Evolutionary conservation across 1,284 basidiomycete species (phyloP), one percentile per base, ranked within the genome.

Genomic region (Tetrapyrgos nigripes): DNA sequence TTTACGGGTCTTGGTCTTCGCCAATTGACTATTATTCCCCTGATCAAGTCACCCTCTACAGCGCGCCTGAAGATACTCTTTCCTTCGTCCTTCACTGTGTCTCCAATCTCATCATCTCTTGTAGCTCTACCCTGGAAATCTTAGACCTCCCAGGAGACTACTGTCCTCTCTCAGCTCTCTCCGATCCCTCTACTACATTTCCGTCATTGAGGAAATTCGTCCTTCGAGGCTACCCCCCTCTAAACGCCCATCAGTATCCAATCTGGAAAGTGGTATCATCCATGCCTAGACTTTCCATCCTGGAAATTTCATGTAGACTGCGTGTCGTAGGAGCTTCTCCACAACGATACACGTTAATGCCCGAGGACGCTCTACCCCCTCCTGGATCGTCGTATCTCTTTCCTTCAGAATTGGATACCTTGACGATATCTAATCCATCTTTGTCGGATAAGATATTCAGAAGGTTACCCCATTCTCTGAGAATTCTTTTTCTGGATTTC

Each of bases 111-210:
- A n/a, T 59, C 21, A 37, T 50, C 26, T 53, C 53, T n/a, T 55
- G 53, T 31, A 43, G 53, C 26, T 28, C 47, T 19, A 55, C 53
- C 13, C 35, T 59, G 21, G 44, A 55, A 27, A 17, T 47, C 23
- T 29, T 59, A 23, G 58, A 59, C 14, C 26, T 59, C n/a, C 58
- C 58, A 47, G 58, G 58, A 14, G 53, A 59, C 19, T 55, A 59
- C 27, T 55, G 49, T 35, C 53, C 58, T 6, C 43, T 59, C 26
- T 21, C 58, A 14, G 35, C 49, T 10, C 49, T 59, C 14, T 4
- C 37, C 37, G 37, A 40, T 17, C 17, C 37, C 19, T 40, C 17
- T 8, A 37, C 17, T 46, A 51, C 50, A 4, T 50, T 60, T 24
- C 50, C 59, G 8, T 21, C 14, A 23, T 33, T 60, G 31, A 46